phyloP scores from a whole-genome alignment of 2,329 filamentous ascomycete genomes.

The Emmonsiellopsis sp. region DNA sequence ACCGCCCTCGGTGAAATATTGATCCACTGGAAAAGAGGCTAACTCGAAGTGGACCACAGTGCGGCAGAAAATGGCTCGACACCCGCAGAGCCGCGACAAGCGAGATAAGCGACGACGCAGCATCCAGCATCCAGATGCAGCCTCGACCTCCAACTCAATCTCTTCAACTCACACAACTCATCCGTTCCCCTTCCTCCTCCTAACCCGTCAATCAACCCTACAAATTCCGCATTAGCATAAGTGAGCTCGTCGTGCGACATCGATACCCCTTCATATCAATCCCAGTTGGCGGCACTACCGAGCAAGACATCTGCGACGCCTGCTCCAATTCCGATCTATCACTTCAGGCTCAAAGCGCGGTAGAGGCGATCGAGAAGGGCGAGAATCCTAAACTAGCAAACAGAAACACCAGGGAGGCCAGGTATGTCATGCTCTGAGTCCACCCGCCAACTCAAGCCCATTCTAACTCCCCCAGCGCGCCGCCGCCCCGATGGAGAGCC shows the following conservation, averaged over 20 bases:
- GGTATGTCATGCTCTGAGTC: not conserved
- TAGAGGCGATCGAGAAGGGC: not conserved
- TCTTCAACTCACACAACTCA: constrained; percentile 29
- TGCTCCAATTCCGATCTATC: not conserved
- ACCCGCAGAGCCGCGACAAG: not conserved
- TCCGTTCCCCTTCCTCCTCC: not conserved
- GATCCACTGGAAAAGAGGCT: not conserved
- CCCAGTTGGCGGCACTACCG: not conserved
- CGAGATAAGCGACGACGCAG: constrained; percentile 23
- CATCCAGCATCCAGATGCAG: constrained; percentile 34
- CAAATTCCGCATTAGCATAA: not conserved
- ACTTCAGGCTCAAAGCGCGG: not conserved
- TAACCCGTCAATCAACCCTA: not conserved
- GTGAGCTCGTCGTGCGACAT: too few species aligned
- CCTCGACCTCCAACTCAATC: constrained; percentile 29
- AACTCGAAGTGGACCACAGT: not conserved
- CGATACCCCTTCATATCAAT: not conserved
- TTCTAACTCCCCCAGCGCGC: not conserved
- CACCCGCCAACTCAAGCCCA: not conserved
- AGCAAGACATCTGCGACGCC: not conserved
- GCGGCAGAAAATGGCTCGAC: constrained; percentile 1
- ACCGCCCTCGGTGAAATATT: not conserved
- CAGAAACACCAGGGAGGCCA: not conserved
- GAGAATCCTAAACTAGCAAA: too few species aligned
- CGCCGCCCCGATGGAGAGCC: constrained; percentile 19